Conservation (phyloP, 768 basidiomycete species). For the Podaxis sp. region DNA sequence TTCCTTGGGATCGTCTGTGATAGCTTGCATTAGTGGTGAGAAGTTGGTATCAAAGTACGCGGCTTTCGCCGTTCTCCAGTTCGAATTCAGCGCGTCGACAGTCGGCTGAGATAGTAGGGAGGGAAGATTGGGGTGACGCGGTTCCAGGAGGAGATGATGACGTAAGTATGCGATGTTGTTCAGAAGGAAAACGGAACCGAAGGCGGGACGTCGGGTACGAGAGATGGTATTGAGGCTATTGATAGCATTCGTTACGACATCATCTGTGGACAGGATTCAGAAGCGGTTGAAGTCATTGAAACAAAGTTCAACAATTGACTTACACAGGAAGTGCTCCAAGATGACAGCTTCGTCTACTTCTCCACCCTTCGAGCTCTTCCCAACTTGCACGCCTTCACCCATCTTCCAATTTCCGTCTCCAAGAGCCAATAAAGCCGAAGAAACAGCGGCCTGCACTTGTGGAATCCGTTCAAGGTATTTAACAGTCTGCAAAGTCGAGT, state of each 20-base stretch:
- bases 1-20: slow-evolving; percentile 60
- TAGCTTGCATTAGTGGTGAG: slow-evolving; percentile 71
- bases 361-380: slow-evolving; percentile 32
- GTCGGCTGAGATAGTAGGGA: slow-evolving; percentile 61
- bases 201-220: slow-evolving; percentile 57
- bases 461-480: slow-evolving; percentile 71
- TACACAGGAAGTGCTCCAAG: slow-evolving; percentile 76
- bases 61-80: slow-evolving; percentile 79
- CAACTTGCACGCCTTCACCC: slow-evolving; percentile 40
- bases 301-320: slow-evolving; percentile 26
- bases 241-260: slow-evolving; percentile 69
- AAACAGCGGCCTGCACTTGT: slow-evolving; percentile 66
- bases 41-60: slow-evolving; percentile 85
- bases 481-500: slow-evolving; percentile 46
- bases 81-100: slow-evolving; percentile 61
- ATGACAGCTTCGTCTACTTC: slow-evolving; percentile 60
- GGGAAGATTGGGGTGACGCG: slow-evolving; percentile 44
- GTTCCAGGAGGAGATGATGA: slow-evolving; percentile 53
- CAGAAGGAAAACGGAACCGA: slow-evolving; percentile 74
- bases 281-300: background rate
- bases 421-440: slow-evolving; percentile 62
- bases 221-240: slow-evolving; percentile 64
- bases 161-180: slow-evolving; percentile 79
- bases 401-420: slow-evolving; percentile 93
- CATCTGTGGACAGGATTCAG: slow-evolving; percentile 43